Conservation (phyloP, 495 filamentous ascomycete species). For the Staphylotrichum longicolle region DNA sequence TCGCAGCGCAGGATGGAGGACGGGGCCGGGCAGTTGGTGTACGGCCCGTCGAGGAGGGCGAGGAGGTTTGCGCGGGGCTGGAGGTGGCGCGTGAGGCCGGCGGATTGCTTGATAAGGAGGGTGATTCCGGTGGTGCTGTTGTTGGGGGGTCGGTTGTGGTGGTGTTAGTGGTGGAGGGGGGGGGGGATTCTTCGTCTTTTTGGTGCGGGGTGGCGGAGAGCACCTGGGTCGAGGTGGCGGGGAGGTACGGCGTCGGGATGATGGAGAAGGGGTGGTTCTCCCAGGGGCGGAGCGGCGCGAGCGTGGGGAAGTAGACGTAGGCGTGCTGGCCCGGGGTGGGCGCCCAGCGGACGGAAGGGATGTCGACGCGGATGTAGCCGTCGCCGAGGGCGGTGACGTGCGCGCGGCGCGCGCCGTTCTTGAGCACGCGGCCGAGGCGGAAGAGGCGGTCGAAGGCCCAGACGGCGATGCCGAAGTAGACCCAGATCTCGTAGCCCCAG, state of each 20-base stretch:
- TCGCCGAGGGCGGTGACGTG: conserved; percentile 1
- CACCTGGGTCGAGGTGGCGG: not conserved
- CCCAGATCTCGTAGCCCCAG: conserved; percentile 2
- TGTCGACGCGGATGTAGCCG: conserved; percentile 8
- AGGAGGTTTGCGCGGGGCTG: not conserved
- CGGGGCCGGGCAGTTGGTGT: not conserved
- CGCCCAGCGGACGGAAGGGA: conserved; percentile 1
- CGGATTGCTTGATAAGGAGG: not conserved
- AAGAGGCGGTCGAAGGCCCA: conserved; percentile 2
- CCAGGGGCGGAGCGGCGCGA: conserved; percentile 4
- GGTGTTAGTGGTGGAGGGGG: not conserved
- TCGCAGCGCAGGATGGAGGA: not conserved
- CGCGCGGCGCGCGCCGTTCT: not conserved
- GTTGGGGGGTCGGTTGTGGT: not conserved
- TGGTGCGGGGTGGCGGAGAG: not conserved
- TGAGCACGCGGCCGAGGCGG: not conserved
- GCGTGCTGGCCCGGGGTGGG: conserved; percentile 3
- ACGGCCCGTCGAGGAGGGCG: conserved; percentile 8
- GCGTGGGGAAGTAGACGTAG: conserved; percentile 6
- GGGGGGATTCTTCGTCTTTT: not conserved
- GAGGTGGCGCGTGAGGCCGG: not conserved
- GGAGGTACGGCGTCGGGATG: not conserved
- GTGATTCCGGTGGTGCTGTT: not conserved
- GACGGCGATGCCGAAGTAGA: conserved; percentile 1
- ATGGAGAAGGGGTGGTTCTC: conserved; percentile 11